A percentile compares a stretch with the other conserved stretches of the same genome.
Evolutionary conservation across 2,329 filamentous ascomycete genomes (phyloP).

Genomic region (Pochonia chlamydosporia): DNA sequence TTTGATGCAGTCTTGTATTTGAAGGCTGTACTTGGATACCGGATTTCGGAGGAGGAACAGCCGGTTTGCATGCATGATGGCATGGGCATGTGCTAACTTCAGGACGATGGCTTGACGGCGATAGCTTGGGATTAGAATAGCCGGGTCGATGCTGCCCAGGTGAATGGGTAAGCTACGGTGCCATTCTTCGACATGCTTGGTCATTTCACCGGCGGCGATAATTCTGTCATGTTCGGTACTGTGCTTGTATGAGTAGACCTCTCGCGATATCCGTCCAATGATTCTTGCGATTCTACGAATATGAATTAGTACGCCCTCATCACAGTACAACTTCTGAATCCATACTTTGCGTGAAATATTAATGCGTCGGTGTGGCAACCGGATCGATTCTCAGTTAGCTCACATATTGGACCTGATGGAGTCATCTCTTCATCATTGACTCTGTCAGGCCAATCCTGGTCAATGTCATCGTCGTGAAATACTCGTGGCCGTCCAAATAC

Average conservation of each 20-base stretch:
- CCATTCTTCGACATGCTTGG: constrained; percentile 33
- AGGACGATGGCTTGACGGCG: constrained; percentile 45
- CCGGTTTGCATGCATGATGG: constrained; percentile 49
- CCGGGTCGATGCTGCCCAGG: constrained; percentile 36
- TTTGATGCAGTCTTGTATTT: constrained; percentile 37
- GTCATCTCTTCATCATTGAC: constrained; percentile 54
- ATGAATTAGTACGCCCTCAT: no score
- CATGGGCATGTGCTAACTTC: constrained; percentile 48
- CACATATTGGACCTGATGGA: constrained; percentile 23
- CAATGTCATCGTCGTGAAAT: constrained; percentile 58
- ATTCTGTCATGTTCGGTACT: constrained; percentile 30
- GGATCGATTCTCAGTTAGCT: constrained; percentile 19
- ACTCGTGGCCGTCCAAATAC: constrained; percentile 55
- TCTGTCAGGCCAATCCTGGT: constrained; percentile 50
- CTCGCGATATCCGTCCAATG: constrained; percentile 30
- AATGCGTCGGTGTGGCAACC: constrained; percentile 47
- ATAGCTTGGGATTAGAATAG: constrained; percentile 39
- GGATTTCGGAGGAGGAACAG: constrained; percentile 42
- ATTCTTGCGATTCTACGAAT: constrained; percentile 29
- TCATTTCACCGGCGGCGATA: constrained; percentile 30
- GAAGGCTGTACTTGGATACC: constrained; percentile 9
- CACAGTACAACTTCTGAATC: no score
- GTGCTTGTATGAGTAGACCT: constrained; percentile 33
- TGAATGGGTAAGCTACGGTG: constrained; percentile 33
- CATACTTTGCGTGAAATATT: constrained; percentile 37